Conservation (phyloP, 441 rosid species). For the Gossypium trilobum region DNA sequence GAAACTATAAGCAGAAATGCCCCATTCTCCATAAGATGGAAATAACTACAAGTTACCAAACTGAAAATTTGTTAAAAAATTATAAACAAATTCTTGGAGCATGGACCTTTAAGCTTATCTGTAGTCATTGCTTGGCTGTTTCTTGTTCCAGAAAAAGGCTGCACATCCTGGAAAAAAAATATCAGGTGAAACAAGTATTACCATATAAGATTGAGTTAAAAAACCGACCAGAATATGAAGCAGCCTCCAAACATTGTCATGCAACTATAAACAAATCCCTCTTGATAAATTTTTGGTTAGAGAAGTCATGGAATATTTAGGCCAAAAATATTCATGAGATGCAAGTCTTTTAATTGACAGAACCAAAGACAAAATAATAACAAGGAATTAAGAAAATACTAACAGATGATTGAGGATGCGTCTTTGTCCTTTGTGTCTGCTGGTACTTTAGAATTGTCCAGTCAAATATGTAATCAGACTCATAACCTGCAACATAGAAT, state of each 20-base stretch:
- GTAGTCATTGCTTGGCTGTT: slow-evolving; percentile 20
- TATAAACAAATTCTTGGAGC: not conserved
- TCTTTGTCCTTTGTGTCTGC: slow-evolving; percentile 58
- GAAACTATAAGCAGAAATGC: not conserved
- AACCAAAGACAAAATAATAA: not conserved
- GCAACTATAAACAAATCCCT: not conserved
- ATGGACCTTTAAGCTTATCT: slow-evolving; percentile 21
- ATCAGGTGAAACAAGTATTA: not conserved
- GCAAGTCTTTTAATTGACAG: not conserved
- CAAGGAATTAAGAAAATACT: slow-evolving; percentile 12
- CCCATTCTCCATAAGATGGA: not conserved
- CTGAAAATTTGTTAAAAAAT: not conserved
- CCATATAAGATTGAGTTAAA: not conserved
- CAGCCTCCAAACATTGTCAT: not conserved
- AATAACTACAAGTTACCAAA: not conserved
- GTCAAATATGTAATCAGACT: slow-evolving; percentile 70
- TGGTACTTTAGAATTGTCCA: slow-evolving; percentile 89
- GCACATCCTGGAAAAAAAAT: slow-evolving; percentile 23
- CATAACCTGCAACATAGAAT: slow-evolving; percentile 40
- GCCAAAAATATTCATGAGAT: not conserved
- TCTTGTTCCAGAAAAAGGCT: slow-evolving; percentile 16
- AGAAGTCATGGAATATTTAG: not conserved
- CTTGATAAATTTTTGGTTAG: not conserved
- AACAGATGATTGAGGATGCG: slow-evolving; percentile 41
- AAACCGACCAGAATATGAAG: not conserved